Conservation (phyloP, 2,329 filamentous ascomycete genomes). For the Xylaria sp. region DNA sequence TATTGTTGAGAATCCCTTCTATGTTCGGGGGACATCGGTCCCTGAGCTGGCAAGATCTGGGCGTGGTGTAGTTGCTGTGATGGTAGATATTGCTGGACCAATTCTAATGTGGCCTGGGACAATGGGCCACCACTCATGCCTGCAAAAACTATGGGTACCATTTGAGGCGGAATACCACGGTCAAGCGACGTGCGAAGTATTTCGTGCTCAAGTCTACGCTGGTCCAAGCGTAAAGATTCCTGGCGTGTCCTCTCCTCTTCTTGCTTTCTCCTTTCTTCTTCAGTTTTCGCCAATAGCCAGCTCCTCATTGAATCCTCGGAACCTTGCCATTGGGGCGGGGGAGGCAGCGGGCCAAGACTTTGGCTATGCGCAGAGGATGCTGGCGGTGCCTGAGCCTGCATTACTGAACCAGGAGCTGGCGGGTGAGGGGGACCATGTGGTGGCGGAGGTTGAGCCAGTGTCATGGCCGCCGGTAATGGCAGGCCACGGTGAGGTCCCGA, state of each 20-base stretch:
- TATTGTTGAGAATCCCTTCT: constrained; percentile 63
- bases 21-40: constrained; percentile 64
- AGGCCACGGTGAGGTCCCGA: constrained; percentile 75
- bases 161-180: constrained; percentile 76
- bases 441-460: constrained; percentile 59
- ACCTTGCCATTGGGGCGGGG: constrained; percentile 73
- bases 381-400: constrained; percentile 49
- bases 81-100: constrained; percentile 72
- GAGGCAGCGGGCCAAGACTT: constrained; percentile 67
- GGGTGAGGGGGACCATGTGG: constrained; percentile 48
- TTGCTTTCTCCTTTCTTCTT: constrained; percentile 78
- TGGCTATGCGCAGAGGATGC: constrained; percentile 53
- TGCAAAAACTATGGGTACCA: constrained; percentile 80
- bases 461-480: constrained; percentile 75
- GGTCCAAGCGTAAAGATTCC: constrained; percentile 75
- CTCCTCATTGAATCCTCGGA: constrained; percentile 76
- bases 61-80: constrained; percentile 60
- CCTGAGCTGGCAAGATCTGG: constrained; percentile 63
- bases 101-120: constrained; percentile 71
- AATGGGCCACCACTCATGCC: constrained; percentile 74
- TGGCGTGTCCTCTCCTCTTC: constrained; percentile 77
- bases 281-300: constrained; percentile 76
- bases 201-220: constrained; percentile 76
- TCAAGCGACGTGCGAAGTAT: constrained; percentile 76
- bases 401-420: constrained; percentile 44